These are phyloP conservation scores for Sugiyamaella mastotermitis DNA, from an alignment of 805 yeast genomes.

Conservation along the genomic window DNA sequence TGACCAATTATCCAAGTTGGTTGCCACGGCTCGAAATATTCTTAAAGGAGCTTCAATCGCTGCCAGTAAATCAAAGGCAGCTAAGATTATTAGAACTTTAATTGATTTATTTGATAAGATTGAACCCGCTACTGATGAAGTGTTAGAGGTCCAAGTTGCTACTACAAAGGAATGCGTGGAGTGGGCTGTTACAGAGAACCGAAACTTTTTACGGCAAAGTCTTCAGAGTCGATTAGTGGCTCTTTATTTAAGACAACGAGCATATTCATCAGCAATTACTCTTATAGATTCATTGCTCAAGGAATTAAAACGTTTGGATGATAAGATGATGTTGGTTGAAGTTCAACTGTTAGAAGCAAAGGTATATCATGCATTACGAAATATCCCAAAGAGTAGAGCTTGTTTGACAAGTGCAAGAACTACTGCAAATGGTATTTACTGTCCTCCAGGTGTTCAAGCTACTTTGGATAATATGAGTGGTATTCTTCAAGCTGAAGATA, in stretches of 20 bases:
- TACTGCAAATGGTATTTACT: conserved; percentile 93
- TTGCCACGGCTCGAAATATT: conserved; percentile 61
- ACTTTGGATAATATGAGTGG: conserved; percentile 95
- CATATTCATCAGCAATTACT: conserved; percentile 62
- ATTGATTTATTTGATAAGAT: conserved; percentile 65
- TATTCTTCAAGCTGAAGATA: conserved; percentile 90
- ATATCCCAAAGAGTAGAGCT: conserved; percentile 85
- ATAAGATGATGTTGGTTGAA: conserved; percentile 90
- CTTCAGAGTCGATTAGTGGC: conserved; percentile 78
- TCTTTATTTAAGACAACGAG: conserved; percentile 58
- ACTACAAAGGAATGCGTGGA: conserved; percentile 75
- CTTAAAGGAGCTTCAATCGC: conserved; percentile 62
- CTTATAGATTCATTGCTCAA: conserved; percentile 65
- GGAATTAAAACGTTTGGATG: conserved; percentile 92
- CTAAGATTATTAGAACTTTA: conserved; percentile 77
- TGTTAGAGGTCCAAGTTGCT: conserved; percentile 59
- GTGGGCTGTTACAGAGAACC: conserved; percentile 79
- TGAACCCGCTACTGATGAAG: conserved; percentile 37
- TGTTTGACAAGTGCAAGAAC: conserved; percentile 93
- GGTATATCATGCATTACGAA: conserved; percentile 85
- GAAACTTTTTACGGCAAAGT: conserved; percentile 83
- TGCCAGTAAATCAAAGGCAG: conserved; percentile 71
- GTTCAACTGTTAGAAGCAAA: conserved; percentile 89
- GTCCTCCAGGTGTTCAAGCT: conserved; percentile 91
- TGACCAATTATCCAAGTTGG: conserved; percentile 51